Conservation (phyloP, 192 early-diverging fungal species). For the Gonapodya prolifera region DNA sequence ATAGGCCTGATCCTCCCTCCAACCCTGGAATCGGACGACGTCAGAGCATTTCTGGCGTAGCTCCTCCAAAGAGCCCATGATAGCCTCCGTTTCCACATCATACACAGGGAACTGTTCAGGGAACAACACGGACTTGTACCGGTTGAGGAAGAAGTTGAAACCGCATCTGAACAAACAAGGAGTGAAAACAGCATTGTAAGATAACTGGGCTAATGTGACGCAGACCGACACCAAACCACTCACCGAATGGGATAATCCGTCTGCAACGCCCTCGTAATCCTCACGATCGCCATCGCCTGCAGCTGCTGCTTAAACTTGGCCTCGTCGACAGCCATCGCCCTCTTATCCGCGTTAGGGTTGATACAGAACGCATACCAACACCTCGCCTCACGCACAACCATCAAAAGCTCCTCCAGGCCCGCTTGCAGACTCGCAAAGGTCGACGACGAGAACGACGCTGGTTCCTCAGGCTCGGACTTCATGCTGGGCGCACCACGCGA, state of each 20-base stretch:
- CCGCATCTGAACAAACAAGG: no score
- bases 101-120: no score
- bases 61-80: not conserved
- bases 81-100: not conserved
- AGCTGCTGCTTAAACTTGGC: conserved; percentile 58
- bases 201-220: no score
- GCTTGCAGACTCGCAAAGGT: conserved; percentile 14
- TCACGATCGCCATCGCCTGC: conserved; percentile 50
- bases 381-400: conserved; percentile 30
- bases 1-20: not conserved
- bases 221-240: no score
- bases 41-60: not conserved
- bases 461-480: not conserved
- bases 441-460: no score
- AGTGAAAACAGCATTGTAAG: no score
- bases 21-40: conserved; percentile 1
- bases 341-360: conserved; percentile 44
- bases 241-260: conserved; percentile 1
- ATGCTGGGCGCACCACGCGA: not conserved
- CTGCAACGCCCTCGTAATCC: conserved; percentile 33
- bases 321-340: conserved; percentile 30
- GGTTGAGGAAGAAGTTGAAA: not conserved
- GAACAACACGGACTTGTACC: not conserved
- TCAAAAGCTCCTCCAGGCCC: conserved; percentile 37
- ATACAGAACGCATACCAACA: conserved; percentile 78